These are phyloP conservation scores for Fusarium armeniacum DNA, from an alignment of 2,329 filamentous ascomycete genomes.

Conservation along the genomic window DNA sequence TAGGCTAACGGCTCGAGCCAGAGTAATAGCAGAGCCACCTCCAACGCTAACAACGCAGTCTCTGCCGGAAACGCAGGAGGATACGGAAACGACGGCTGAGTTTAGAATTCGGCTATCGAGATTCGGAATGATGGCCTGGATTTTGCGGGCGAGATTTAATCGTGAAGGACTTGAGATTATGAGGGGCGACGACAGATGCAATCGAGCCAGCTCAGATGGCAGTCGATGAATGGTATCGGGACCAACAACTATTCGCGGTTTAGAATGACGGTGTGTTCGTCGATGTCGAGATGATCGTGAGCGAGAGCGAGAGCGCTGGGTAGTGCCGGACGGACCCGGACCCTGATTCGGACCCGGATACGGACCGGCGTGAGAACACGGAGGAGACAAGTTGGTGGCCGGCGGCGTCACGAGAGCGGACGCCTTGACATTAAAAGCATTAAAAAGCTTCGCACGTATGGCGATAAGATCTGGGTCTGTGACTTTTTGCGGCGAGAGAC, in stretches of 20 bases:
- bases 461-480: conserved; percentile 40
- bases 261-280: conserved; percentile 15
- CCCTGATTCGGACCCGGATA: conserved; percentile 7
- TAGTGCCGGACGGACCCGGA: conserved; percentile 5
- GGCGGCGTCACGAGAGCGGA: conserved; percentile 38
- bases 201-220: conserved; percentile 53
- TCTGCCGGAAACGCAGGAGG: conserved; percentile 53
- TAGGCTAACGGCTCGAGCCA: conserved; percentile 68
- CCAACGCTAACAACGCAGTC: conserved; percentile 74
- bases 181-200: conserved; percentile 54
- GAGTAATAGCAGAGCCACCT: conserved; percentile 72
- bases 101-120: conserved; percentile 54
- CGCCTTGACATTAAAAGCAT: conserved; percentile 36
- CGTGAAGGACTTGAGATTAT: conserved; percentile 58
- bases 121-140: conserved; percentile 55
- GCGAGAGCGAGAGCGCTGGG: conserved; percentile 15
- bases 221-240: conserved; percentile 52
- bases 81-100: conserved; percentile 49
- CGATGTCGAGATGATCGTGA: conserved; percentile 4
- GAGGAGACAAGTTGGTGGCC: conserved; percentile 38
- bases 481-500: conserved; percentile 28
- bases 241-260: conserved; percentile 56
- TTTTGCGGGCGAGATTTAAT: conserved; percentile 52
- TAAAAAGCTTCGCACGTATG: conserved; percentile 25
- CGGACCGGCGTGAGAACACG: conserved; percentile 16